Base-by-base conservation (phyloP, 2,329 filamentous ascomycete genomes). In the Fusarium floridanum region DNA sequence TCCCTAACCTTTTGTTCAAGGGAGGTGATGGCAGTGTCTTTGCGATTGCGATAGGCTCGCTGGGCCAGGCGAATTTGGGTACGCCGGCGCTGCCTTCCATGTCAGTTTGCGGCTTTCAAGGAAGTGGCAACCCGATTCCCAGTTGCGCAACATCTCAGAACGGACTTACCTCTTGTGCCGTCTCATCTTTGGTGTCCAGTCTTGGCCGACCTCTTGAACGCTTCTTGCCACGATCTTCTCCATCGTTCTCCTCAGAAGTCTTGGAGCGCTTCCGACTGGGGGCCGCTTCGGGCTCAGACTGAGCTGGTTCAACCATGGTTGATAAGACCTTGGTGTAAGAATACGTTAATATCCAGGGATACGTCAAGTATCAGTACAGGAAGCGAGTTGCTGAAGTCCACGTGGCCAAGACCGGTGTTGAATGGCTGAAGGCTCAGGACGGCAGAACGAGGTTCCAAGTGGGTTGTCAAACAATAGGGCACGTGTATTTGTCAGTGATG, bases 21-120 rank as follows among this genome's bases (percentile, higher is more conserved):
- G 1, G 90, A 90, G 32, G 90, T 88, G 66, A 97, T 96, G 6
- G 93, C 93, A 24, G 89, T 92, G 80, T 97, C 95, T 83, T 97
- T 97, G 61, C 95, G 91, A 78, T 93, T 91, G 17, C 95, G 91
- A 80, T 97, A 97, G 1, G 94, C 94, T 74, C 95, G 88, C 81
- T 97, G 95, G 2, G 95, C 95, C 64, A 96, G 88, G 27, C 95
- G 91, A 73, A 98, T 97, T 81, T 98, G 95, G 6, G 94, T 96
- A 64, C 95, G 90, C 62, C 95, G 92, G 71, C 94, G 92, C 93
- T 94, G 45, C 45, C 32, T 57, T 70, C 55, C 24, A 71, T 72
- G 71, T 82, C 67, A 82, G 78, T 65, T 53, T 14, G 57, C 66
- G 41, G 61, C 14, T 22, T 22, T 22, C 27, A 20, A n/a, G 4